phyloP scores from a whole-genome alignment of 345 rosid species.

The Eucalyptus virginea region DNA sequence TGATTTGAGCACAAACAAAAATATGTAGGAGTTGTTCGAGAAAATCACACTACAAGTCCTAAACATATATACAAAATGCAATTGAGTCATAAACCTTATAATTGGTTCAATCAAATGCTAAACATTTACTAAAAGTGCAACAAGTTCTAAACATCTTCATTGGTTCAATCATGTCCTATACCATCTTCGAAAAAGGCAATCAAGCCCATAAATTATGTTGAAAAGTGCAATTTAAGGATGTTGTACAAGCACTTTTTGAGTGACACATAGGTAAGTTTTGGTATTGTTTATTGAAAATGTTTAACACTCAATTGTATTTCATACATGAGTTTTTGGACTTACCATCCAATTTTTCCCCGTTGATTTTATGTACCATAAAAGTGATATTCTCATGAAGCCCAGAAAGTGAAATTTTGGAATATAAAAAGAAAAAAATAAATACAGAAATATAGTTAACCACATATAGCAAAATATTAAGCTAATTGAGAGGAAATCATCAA shows the following conservation, averaged over 20 bases:
- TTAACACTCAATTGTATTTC: not conserved
- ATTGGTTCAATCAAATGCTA: not conserved
- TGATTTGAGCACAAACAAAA: not conserved
- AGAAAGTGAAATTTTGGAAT: too few species aligned
- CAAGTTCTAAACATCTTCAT: not conserved
- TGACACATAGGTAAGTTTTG: not conserved
- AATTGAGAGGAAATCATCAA: too few species aligned
- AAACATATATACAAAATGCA: fast-evolving
- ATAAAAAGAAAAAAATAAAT: too few species aligned
- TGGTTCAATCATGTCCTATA: not conserved
- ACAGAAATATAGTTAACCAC: too few species aligned
- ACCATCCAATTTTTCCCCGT: not conserved
- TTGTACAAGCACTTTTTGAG: not conserved
- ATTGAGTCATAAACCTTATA: not conserved
- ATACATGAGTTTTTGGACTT: not conserved
- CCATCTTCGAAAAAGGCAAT: not conserved
- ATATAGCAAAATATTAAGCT: too few species aligned
- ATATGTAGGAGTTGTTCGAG: not conserved
- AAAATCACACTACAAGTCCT: not conserved
- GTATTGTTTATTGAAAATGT: not conserved
- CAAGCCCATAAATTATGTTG: not conserved
- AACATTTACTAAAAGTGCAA: not conserved
- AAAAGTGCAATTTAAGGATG: not conserved
- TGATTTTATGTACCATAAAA: not conserved
- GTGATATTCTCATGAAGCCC: too few species aligned